Base-by-base conservation (phyloP, 2,329 filamentous ascomycete genomes). In the Fusarium xyrophilum region DNA sequence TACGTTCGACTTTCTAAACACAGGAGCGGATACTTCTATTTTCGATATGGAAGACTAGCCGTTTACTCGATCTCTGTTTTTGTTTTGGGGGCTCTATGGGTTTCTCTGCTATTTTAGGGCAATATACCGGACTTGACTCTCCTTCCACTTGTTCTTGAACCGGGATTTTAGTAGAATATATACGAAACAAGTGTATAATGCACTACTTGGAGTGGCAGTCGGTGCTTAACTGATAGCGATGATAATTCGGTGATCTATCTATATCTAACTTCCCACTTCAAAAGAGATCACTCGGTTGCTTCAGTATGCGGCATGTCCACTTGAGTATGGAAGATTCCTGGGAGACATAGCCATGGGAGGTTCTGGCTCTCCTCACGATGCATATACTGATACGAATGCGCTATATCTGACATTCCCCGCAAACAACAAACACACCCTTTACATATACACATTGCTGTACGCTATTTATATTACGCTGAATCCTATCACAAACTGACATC, bases 1-100 rank as follows among this genome's bases (percentile, higher is more conserved):
- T 19, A 65, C 68, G 10, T 74, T 74, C 36, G 71, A 74, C 36
- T 74, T 74, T 62, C 48, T 74, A 2, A 44, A 51, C 7, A 50
- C 60, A 2, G 63, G 63, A 35, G 68, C 64, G 7, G 73, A 74
- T n/a, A 60, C 74, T 28, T 56, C 71, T 11, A 68, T 72, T 32
- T 74, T 74, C 30, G 68, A 69, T 21, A 50, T 65, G n/a, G 72
- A 72, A 3, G 72, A 74, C 12, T 74, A 60, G 39, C 1, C 7
- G n/a, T 5, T 47, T 42, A 21, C 28, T 19, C 30, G 13, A 46
- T n/a, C 23, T 28, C n/a, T 17, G 19, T 23, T 21, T 2, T 7
- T 8, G 10, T 10, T 14, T 28, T n/a, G 3, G 19, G 11, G 30
- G 14, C 2, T 10, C 19, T 11, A n/a, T 17, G 21, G 32, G 14